Conservation (phyloP, 2,329 filamentous ascomycete species). For the Nothomitra cinnamomea region DNA sequence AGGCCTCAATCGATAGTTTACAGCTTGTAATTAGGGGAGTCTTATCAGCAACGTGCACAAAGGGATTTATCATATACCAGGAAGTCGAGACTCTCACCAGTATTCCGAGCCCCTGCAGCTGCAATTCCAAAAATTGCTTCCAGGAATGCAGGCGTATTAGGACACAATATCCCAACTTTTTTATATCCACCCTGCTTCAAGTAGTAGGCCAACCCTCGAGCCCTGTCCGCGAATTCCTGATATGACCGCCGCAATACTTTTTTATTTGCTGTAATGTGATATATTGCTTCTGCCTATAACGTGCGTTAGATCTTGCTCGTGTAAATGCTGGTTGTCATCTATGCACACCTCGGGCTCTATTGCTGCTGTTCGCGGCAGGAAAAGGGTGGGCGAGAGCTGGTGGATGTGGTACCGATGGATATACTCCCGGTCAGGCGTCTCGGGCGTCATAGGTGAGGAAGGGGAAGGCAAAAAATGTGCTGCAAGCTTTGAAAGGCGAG, state of each 20-base stretch:
- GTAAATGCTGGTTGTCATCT: background rate
- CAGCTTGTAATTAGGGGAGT: constrained; percentile 22
- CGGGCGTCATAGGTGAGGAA: constrained; percentile 13
- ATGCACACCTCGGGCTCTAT: constrained; percentile 60
- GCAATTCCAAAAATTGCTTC: constrained; percentile 79
- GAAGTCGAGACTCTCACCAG: constrained; percentile 28
- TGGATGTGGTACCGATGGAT: constrained; percentile 45
- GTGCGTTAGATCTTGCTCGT: background rate
- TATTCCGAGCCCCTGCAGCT: constrained; percentile 62
- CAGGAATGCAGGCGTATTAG: constrained; percentile 89
- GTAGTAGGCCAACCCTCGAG: constrained; percentile 76
- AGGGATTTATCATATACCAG: background rate
- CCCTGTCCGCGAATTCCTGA: constrained; percentile 66
- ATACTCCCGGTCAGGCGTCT: constrained; percentile 11
- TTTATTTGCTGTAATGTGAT: constrained; percentile 68
- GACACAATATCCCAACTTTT: constrained; percentile 69
- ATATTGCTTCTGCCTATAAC: constrained; percentile 53
- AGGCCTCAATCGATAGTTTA: constrained; percentile 59
- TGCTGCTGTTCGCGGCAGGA: constrained; percentile 66
- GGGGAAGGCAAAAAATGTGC: constrained; percentile 23
- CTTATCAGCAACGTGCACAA: background rate
- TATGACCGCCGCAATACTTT: constrained; percentile 62
- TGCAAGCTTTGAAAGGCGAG: constrained; percentile 40
- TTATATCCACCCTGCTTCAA: constrained; percentile 55
- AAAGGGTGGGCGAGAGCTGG: constrained; percentile 72